Evolutionary conservation across 495 filamentous ascomycete species (phyloP), one percentile per base, ranked within the genome.

Genomic region (Parathielavia appendiculata): DNA sequence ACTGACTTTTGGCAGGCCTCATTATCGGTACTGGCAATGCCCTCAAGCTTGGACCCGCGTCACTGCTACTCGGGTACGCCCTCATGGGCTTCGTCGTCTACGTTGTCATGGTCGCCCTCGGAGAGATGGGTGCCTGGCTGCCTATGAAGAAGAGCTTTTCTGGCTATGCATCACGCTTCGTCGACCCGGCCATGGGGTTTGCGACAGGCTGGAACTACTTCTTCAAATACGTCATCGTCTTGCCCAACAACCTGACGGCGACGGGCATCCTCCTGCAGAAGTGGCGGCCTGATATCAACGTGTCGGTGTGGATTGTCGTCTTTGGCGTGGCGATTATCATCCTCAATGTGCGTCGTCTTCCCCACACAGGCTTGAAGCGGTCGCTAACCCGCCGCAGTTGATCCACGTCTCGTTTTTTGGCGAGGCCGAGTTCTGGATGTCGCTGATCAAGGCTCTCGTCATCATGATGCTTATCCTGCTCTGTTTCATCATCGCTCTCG

Each of bases 391-490:
- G n/a, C 30, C 6, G 10, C 58, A 70, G 69, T 50, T 72, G 20
- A 68, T 88, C 48, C 74, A 78, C 47, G 83, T 92, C 12, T 65
- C 67, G 4, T 87, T 86, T 73, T 91, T 90, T 57, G 89, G 89
- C 40, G 89, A 92, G 71, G 82, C 88, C 58, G 88, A 92, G 65
- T 92, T 91, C 69, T 90, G 86, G 87, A 83, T 92, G 47, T 86
- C 82, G 4, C 75, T 76, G 39, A 71, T 87, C 69, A 91, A 92
- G 65, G 79, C 90, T 4, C 46, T 88, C 13, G 80, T 86, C 36
- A 88, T 91, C 63, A 58, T 86, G 46, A 86, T 80, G 36, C 72
- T 88, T 20, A 79, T 83, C 56, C 75, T 90, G 48, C 61, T 95
- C 17, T 86, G 83, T 9, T 71, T 90, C 55, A 73, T 92, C 44